Base-by-base conservation (phyloP, 352 stramenopile species). In the Thalassiosira mediterranea region DNA sequence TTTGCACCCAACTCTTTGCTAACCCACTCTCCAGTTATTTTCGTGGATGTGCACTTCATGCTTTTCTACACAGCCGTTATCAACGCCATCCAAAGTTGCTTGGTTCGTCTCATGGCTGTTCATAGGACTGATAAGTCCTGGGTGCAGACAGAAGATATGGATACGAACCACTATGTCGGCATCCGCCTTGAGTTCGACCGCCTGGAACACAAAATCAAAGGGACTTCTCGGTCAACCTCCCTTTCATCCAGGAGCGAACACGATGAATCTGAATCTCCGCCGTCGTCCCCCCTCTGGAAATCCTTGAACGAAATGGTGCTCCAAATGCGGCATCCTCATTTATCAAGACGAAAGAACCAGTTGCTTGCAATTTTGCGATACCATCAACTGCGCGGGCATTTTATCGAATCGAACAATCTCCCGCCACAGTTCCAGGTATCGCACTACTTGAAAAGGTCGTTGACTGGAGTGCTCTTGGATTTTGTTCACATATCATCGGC, bases 21-120 rank as follows among this genome's bases (percentile, higher is more conserved):
- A 32, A 64, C 26, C 29, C 4, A 7, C 19, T 61, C 19, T 21
- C 7, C 28, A 79, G 74, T 53, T 34, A 44, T 89, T 13, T 93
- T 93, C 78, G 74, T 83, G 2, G 77, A 93, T 64, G 82, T 93
- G 46, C 88, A 93, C 53, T 93, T 93, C 77, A 79, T 83, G 49
- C 69, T 93, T 4, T 93, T 93, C 63, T 91, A 88, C 51, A 90
- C 81, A 47, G 83, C 88, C 17, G 57, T 93, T 19, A 86, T 93
- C 53, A 93, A 93, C 75, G 88, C 88, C 17, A 81, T 93, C 37
- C 83, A 90, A 76, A 79, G 67, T 57, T 51, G 74, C 28, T 59
- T 93, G 15, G 66, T 88, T 32, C 74, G 83, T 17, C 56, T 90
- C 5, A 32, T 84, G 32, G 66, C 76, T 1, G 51, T 28, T 17